Evolutionary conservation across 805 yeast genomes (phyloP).

Genomic region (Candida peoriensis): DNA sequence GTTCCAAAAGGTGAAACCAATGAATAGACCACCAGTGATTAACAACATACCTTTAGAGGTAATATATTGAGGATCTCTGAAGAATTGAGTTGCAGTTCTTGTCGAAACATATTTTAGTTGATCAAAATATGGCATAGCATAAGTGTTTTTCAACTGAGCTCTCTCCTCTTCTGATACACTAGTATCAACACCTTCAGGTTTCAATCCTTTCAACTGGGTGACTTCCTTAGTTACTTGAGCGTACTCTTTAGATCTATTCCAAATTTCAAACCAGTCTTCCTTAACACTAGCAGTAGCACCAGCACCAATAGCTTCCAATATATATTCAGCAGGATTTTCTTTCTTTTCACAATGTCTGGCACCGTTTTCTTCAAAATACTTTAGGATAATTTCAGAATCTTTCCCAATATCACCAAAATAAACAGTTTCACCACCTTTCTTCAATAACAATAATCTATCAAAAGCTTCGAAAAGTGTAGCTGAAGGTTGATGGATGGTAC

Average conservation of each 20-base stretch:
- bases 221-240: slow-evolving; percentile 26
- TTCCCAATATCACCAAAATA: slow-evolving; percentile 72
- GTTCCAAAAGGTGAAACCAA: slow-evolving; percentile 72
- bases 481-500: slow-evolving; percentile 73
- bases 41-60: slow-evolving; percentile 52
- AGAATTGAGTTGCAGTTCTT: slow-evolving; percentile 41
- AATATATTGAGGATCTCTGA: slow-evolving; percentile 61
- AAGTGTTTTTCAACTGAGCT: slow-evolving; percentile 20
- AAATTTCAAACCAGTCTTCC: slow-evolving; percentile 57
- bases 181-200: slow-evolving; percentile 2
- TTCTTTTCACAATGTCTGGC: slow-evolving; percentile 49
- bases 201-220: slow-evolving; percentile 8
- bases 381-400: slow-evolving; percentile 40
- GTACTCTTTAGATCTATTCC: slow-evolving; percentile 43
- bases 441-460: slow-evolving; percentile 33
- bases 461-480: slow-evolving; percentile 12
- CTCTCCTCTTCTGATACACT: slow-evolving; percentile 8
- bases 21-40: slow-evolving; percentile 53
- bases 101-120: slow-evolving; percentile 38
- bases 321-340: slow-evolving; percentile 76
- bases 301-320: slow-evolving; percentile 72
- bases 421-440: slow-evolving; percentile 65
- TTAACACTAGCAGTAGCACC: slow-evolving; percentile 58
- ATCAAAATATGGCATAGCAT: slow-evolving; percentile 35
- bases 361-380: slow-evolving; percentile 49